These are phyloP conservation scores for Cydonia oblonga DNA, from an alignment of 331 rosid species.

Conservation along the genomic window DNA sequence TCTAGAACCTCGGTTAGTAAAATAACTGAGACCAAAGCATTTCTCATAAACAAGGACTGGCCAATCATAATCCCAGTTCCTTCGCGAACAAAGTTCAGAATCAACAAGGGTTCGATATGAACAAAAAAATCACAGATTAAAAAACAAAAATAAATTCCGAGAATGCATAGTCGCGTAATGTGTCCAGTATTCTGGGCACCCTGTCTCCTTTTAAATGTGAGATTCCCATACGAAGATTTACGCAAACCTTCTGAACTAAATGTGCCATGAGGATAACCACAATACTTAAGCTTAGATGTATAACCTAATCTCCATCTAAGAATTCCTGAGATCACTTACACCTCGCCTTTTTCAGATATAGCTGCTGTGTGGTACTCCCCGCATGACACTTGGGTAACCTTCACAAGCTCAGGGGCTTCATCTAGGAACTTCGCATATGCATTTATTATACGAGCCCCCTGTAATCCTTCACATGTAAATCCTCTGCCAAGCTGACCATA, in stretches of 20 bases:
- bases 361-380: conserved; percentile 98
- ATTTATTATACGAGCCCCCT: conserved; percentile 64
- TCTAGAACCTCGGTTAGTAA: not conserved
- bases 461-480: conserved; percentile 85
- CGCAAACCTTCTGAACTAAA: conserved; percentile 21
- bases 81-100: no score
- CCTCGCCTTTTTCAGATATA: conserved; percentile 84
- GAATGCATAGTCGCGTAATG: not conserved
- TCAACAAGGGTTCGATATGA: no score
- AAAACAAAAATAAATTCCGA: no score
- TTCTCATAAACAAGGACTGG: no score
- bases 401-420: conserved; percentile 88
- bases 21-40: not conserved
- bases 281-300: conserved; percentile 43
- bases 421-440: conserved; percentile 89
- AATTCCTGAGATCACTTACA: conserved; percentile 78
- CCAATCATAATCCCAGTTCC: no score
- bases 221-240: conserved; percentile 34
- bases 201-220: conserved; percentile 31
- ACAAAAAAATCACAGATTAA: not conserved
- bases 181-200: conserved; percentile 17
- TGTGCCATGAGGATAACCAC: conserved; percentile 62
- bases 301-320: conserved; percentile 50
- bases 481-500: conserved; percentile 97
- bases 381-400: conserved; percentile 82